phyloP scores from a whole-genome alignment of 768 basidiomycete genomes.

The Tylopilus plumbeoviolaceoides region DNA sequence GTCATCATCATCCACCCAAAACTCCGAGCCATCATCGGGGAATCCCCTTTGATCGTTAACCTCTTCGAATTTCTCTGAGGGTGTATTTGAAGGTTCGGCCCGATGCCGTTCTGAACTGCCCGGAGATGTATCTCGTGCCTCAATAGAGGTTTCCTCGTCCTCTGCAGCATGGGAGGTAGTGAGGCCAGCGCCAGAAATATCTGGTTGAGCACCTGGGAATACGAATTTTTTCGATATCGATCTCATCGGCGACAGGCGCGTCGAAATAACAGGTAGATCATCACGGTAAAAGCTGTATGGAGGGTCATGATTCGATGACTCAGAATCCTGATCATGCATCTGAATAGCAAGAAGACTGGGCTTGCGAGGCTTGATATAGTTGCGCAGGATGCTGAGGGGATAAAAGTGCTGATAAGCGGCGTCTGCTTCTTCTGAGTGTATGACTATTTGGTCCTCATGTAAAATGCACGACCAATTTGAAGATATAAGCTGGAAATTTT shows the following conservation, averaged over 20 bases:
- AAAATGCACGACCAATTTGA: constrained; percentile 79
- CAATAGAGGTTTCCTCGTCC: background rate
- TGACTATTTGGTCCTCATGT: constrained; percentile 61
- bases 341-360: constrained; percentile 14
- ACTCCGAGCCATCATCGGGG: constrained; percentile 6
- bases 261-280: constrained; percentile 40
- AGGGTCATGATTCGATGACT: constrained; percentile 1
- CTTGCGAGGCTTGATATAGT: constrained; percentile 24
- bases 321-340: constrained; percentile 5
- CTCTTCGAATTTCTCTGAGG: background rate
- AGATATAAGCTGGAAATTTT: constrained; percentile 45
- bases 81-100: constrained; percentile 3
- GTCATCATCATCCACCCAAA: constrained; percentile 20
- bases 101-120: background rate
- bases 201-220: constrained; percentile 36
- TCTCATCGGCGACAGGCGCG: constrained; percentile 40
- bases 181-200: background rate
- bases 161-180: background rate
- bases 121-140: background rate
- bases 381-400: constrained; percentile 40
- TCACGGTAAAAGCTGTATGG: constrained; percentile 14
- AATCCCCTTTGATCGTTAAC: background rate
- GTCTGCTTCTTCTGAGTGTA: constrained; percentile 69
- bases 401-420: constrained; percentile 68
- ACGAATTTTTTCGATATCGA: constrained; percentile 51